Base-by-base conservation (phyloP, 805 yeast species). In the Wickerhamiella vanderwaltii region DNA sequence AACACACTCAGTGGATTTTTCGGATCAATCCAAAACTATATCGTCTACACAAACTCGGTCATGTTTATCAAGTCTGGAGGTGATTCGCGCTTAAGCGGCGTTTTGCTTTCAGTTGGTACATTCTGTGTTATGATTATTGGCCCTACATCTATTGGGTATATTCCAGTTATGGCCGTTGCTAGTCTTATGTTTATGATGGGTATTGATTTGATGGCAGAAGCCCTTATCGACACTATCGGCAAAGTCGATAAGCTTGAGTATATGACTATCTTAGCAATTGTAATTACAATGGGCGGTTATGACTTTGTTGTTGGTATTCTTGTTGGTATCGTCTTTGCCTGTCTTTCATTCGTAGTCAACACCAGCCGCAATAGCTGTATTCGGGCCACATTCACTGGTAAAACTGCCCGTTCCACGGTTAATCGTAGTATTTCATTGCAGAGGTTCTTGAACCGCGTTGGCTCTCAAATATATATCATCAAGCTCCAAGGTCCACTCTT, bases 91-190 rank as follows among this genome's bases (percentile, higher is more conserved):
- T 55, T 83, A 15, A 88, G 96, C 7, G 98, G 98, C 5, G 69
- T 86, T n/a, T 64, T 91, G 68, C 67, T 91, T 40, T 95, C 95
- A 0, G 50, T 72, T 3, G 88, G 87, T 1, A 91, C 98, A 0
- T 72, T 72, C 16, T 71, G 69, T 1, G 77, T 91, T 7, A 81
- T 91, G 94, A 54, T 81, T 20, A 73, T 77, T 6, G 98, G 98
- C 0, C 96, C 97, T 0, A 81, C 72, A 1, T 77, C 88, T n/a
- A 84, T 91, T 54, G 95, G 95, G 0, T 84, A 66, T 55, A 91
- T 91, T 37, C 98, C 98, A 0, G 84, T 91, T 12, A 82, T 94
- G 63, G 96, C 91, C 29, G 98, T 91, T 19, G 97, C 96, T 0
- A 75, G 95, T 0, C 71, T 91, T 45, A 91, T 91, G 48, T 91